phyloP scores from a whole-genome alignment of 1,284 basidiomycete genomes.

The Apiotrichum montevideense region DNA sequence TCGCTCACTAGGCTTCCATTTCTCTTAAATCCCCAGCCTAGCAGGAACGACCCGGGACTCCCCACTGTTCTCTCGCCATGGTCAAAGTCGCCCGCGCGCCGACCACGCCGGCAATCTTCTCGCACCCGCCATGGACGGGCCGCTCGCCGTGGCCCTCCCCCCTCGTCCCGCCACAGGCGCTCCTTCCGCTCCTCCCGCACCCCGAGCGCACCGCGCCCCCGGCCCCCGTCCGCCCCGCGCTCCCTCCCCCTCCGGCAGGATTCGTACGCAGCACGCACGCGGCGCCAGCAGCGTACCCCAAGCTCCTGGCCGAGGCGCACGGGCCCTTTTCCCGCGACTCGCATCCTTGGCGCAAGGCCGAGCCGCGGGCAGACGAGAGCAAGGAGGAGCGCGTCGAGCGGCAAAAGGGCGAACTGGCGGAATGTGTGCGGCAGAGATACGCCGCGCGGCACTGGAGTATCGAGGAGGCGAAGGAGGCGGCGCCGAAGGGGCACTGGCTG shows the following conservation, averaged over 20 bases:
- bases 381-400: constrained; percentile 4
- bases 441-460: background rate
- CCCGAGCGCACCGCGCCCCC: constrained; percentile 6
- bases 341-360: constrained; percentile 13
- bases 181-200: constrained; percentile 9
- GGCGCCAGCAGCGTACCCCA: constrained; percentile 62
- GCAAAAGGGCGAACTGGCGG: background rate
- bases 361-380: constrained; percentile 7
- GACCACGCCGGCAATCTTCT: background rate
- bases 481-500: constrained; percentile 39
- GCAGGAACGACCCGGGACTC: no score
- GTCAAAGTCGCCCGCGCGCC: background rate
- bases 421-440: background rate
- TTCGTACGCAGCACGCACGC: constrained; percentile 60
- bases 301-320: constrained; percentile 41
- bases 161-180: constrained; percentile 5
- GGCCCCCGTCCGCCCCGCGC: constrained; percentile 15
- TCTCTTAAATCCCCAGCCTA: no score
- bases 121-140: background rate
- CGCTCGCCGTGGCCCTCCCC: background rate
- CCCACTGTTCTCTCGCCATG: background rate
- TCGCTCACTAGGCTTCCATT: no score
- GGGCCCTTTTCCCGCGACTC: constrained; percentile 16
- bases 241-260: constrained; percentile 30
- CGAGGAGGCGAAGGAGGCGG: background rate